phyloP scores from a whole-genome alignment of 2,329 filamentous ascomycete genomes.

The Claviceps digitariae region DNA sequence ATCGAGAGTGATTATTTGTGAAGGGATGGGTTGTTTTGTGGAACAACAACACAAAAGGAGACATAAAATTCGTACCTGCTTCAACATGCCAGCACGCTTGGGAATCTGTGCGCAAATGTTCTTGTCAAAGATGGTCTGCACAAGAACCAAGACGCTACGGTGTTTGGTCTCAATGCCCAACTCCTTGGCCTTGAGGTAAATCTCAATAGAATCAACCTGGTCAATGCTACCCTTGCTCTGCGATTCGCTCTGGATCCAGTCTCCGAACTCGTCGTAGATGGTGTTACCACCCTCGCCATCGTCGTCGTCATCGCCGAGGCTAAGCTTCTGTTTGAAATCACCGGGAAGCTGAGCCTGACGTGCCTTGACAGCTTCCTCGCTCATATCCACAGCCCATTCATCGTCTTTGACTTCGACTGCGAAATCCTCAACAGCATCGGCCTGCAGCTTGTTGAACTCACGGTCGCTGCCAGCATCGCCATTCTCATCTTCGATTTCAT shows the following conservation, averaged over 20 bases:
- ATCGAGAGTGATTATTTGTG: not conserved
- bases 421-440: conserved; percentile 32
- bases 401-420: conserved; percentile 63
- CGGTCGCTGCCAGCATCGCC: conserved; percentile 74
- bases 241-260: conserved; percentile 73
- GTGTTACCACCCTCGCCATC: conserved; percentile 66
- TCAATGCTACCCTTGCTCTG: conserved; percentile 59
- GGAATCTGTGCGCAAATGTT: conserved; percentile 80
- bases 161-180: conserved; percentile 90
- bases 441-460: conserved; percentile 75
- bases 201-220: conserved; percentile 75
- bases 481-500: conserved; percentile 32
- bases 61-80: conserved; percentile 47
- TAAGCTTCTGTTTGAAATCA: conserved; percentile 86
- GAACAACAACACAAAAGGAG: not conserved
- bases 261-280: conserved; percentile 79
- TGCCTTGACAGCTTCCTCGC: conserved; percentile 85
- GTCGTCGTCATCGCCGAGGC: conserved; percentile 69
- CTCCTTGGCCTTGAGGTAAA: conserved; percentile 95
- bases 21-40: not conserved
- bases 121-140: conserved; percentile 87
- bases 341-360: conserved; percentile 86
- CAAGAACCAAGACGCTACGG: conserved; percentile 80
- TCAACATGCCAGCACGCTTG: conserved; percentile 71
- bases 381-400: conserved; percentile 94